phyloP scores from a whole-genome alignment of 2,329 filamentous ascomycete species.

The Cytospora paraplurivora region DNA sequence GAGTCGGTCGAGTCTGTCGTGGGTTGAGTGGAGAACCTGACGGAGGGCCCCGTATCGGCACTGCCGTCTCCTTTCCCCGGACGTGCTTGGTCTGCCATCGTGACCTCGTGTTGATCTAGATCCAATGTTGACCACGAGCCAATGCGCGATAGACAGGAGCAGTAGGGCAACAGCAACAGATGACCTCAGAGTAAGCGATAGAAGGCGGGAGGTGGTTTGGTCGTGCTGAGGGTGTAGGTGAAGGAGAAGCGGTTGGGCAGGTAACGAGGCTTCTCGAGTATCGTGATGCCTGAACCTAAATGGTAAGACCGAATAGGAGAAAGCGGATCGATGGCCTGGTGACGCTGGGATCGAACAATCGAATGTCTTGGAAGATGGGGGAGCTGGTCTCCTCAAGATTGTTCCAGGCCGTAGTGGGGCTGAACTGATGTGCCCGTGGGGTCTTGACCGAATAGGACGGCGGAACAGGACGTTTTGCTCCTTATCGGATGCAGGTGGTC shows the following conservation, averaged over 20 bases:
- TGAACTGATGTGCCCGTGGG: constrained; percentile 22
- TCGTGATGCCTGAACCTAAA: not conserved
- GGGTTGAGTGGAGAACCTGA: constrained; percentile 28
- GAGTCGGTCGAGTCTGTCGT: constrained; percentile 18
- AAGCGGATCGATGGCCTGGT: not conserved
- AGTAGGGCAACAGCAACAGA: not conserved
- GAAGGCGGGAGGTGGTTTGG: not conserved
- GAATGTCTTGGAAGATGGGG: constrained; percentile 15
- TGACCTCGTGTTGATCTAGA: constrained; percentile 20
- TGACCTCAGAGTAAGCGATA: not conserved
- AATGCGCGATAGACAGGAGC: not conserved
- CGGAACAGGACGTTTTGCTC: constrained; percentile 21
- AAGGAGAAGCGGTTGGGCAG: constrained; percentile 5
- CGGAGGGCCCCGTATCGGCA: constrained; percentile 23
- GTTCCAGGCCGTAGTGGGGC: constrained; percentile 25
- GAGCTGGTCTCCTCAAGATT: constrained; percentile 17
- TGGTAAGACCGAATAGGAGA: not conserved
- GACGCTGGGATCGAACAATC: constrained; percentile 5
- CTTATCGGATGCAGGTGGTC: constrained; percentile 18
- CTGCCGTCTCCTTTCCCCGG: constrained; percentile 26
- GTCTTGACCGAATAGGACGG: constrained; percentile 5
- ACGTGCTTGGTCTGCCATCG: constrained; percentile 27
- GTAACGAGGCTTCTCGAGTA: constrained; percentile 7
- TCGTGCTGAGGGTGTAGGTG: not conserved
- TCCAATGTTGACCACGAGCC: constrained; percentile 14